phyloP scores from a whole-genome alignment of 2,329 filamentous ascomycete species.

The Graphiopsis chlorocephala region DNA sequence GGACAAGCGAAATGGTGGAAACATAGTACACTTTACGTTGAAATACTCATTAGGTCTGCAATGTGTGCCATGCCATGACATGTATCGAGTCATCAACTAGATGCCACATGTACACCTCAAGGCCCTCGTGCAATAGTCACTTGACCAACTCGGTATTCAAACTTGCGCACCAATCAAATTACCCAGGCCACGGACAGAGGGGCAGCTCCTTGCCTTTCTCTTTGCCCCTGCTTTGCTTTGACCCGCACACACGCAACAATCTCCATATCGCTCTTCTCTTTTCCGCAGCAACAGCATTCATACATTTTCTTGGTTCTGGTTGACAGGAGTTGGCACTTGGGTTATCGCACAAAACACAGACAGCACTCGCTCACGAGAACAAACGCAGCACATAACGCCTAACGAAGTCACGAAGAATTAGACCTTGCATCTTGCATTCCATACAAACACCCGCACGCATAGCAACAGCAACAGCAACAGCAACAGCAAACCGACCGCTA shows the following conservation, averaged over 20 bases:
- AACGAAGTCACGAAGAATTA: conserved; percentile 7
- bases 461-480: too few relatives aligned
- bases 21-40: not conserved
- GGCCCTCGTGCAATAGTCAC: too few relatives aligned
- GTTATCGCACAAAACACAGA: not conserved
- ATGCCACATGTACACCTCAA: too few relatives aligned
- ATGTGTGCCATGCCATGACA: too few relatives aligned
- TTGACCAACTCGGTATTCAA: not conserved
- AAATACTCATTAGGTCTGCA: not conserved
- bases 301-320: conserved; percentile 2
- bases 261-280: not conserved
- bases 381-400: conserved; percentile 4
- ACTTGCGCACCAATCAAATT: not conserved
- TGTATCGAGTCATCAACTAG: too few relatives aligned
- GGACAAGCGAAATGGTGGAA: not conserved
- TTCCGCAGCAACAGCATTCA: not conserved
- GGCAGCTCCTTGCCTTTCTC: not conserved
- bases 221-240: conserved; percentile 1
- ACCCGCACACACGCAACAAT: not conserved
- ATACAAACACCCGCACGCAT: not conserved
- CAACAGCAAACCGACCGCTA: not conserved
- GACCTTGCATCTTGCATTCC: not conserved
- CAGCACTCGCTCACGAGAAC: conserved; percentile 1
- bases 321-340: not conserved
- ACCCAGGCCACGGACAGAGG: not conserved